Evolutionary conservation across 441 rosid genomes (phyloP), one percentile per base, ranked within the genome.

Genomic region (Adansonia madagascariensis): DNA sequence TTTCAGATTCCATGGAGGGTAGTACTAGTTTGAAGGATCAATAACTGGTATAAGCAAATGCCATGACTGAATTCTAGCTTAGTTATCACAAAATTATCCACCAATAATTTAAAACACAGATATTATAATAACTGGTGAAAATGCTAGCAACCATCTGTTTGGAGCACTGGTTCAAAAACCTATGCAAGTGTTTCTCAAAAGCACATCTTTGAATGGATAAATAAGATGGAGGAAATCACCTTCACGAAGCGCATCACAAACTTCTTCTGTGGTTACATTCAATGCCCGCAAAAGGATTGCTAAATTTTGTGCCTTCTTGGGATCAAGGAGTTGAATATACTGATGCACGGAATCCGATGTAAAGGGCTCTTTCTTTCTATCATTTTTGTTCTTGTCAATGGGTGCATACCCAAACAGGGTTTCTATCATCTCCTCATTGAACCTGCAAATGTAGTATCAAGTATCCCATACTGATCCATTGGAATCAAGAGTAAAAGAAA

Each of bases 401-500:
- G 88, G 27, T 78, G 91, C 83, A 85, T 90, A 91, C 12, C 99
- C 98, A 82, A 96, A 96, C 73, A 96, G 76, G 24, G 90, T 85
- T 84, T 96, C 99, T 84, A 96, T 96, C 99, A 89, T 92, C 92
- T 96, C 98, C 82, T 94, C 99, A 72, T 96, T 93, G 90, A 96
- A 92, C 91, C 99, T 96, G 92, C 67, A 82, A 78, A 64, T 66
- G 60, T 61, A 70, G 64, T 6, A 10, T 10, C 10, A 49, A 76
- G 73, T 56, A 57, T 67, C 66, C 44, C 59, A 63, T 49, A 20
- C 35, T 17, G 44, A 59, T 9, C 18, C 12, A 39, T 41, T 1
- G 20, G 68, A 18, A 46, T 75, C 24, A 50, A 60, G 43, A 70
- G 75, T 18, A 41, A 61, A 46, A 77, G 22, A 20, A 76, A 27